phyloP scores from a whole-genome alignment of 2,329 filamentous ascomycete species.

The Aquanectria penicillioides region DNA sequence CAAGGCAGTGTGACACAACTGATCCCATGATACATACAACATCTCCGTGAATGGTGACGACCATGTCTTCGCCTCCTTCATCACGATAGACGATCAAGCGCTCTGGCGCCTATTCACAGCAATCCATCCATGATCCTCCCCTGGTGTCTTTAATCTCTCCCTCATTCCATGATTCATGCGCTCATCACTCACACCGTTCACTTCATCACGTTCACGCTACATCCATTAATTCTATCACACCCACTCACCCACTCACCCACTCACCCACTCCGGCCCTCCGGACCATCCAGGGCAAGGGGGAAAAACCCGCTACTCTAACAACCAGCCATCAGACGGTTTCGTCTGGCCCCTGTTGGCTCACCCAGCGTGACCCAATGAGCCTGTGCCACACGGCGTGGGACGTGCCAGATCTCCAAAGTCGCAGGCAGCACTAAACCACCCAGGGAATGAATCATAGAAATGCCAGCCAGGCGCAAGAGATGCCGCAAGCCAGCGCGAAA shows the following conservation, averaged over 20 bases:
- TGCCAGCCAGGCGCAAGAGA: conserved; percentile 11
- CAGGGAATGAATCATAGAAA: conserved; percentile 13
- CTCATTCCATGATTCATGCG: conserved; percentile 16
- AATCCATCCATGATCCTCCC: not conserved
- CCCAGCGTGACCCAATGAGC: conserved; percentile 40
- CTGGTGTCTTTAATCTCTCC: conserved; percentile 3
- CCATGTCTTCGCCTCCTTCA: not conserved
- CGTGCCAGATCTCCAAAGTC: conserved; percentile 30
- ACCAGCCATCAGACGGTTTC: conserved; percentile 25
- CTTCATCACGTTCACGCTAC: conserved; percentile 3
- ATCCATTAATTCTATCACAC: too few relatives aligned
- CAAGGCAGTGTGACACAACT: conserved; percentile 17
- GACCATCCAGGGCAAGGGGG: not conserved
- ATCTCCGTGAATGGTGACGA: not conserved
- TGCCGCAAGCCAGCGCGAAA: not conserved
- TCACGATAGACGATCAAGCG: not conserved
- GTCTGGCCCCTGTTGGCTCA: conserved; percentile 27
- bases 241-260: too few relatives aligned
- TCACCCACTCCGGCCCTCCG: conserved; percentile 10
- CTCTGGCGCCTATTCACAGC: not conserved
- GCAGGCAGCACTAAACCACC: conserved; percentile 15
- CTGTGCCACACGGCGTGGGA: conserved; percentile 38
- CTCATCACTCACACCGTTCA: conserved; percentile 15
- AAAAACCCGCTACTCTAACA: not conserved
- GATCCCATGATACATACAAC: conserved; percentile 11